A percentile compares a stretch with the other conserved stretches of the same genome.
phyloP scores from a whole-genome alignment of 2,329 filamentous ascomycete species.

The Colletotrichum destructivum region DNA sequence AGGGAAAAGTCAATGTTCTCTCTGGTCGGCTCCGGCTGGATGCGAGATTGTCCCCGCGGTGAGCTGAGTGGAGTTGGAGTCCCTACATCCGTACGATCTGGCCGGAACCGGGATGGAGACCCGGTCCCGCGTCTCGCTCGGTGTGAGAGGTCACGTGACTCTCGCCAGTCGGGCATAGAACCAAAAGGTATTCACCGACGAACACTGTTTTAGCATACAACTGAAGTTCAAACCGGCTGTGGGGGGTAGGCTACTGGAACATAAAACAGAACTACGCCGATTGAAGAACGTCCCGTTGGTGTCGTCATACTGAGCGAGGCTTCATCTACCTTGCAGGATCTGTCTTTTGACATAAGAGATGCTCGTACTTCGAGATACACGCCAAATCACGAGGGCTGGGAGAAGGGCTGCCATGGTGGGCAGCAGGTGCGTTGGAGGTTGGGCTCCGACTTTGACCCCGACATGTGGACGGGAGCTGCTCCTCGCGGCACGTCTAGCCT shows the following conservation, averaged over 20 bases:
- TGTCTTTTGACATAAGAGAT: constrained; percentile 6
- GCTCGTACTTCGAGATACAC: not conserved
- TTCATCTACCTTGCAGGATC: not conserved
- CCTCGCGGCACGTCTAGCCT: constrained; percentile 17
- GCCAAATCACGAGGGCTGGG: not conserved
- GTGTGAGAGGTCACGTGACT: constrained; percentile 25
- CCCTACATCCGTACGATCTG: not conserved
- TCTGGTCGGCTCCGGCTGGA: not conserved
- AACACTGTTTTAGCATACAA: not conserved
- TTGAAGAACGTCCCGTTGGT: not conserved
- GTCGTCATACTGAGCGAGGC: not conserved
- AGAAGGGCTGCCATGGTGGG: not conserved
- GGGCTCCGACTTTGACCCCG: not conserved
- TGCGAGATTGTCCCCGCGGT: not conserved
- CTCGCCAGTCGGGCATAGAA: not conserved
- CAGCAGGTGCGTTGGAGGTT: not conserved
- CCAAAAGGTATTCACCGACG: not conserved
- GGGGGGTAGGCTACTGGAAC: not conserved
- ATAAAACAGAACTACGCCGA: not conserved
- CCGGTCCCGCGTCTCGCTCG: not conserved
- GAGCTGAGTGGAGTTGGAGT: not conserved
- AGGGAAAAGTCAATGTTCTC: constrained; percentile 1
- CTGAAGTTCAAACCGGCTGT: not conserved
- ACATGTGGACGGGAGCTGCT: not conserved
- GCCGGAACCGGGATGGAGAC: constrained; percentile 20